These are phyloP conservation scores for Martensiomyces pterosporus DNA, from an alignment of 192 early-diverging fungal species.

Conservation along the genomic window DNA sequence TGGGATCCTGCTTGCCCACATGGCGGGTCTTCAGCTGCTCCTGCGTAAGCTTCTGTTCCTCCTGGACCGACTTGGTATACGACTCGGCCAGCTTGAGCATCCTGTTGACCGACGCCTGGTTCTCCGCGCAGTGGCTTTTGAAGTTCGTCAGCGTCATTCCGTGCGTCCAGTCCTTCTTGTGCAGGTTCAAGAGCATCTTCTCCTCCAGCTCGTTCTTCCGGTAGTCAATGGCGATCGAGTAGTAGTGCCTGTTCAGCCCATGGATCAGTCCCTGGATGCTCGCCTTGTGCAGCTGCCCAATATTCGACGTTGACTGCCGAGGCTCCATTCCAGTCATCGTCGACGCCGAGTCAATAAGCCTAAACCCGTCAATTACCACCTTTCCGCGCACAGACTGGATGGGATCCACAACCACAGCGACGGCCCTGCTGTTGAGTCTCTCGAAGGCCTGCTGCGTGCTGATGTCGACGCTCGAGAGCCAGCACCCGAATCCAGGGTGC, in stretches of 20 bases:
- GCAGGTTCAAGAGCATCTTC: conserved; percentile 97
- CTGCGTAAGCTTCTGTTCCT: conserved; percentile 88
- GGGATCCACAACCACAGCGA: conserved; percentile 98
- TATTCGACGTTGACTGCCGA: conserved; percentile 96
- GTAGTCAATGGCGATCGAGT: conserved; percentile 99
- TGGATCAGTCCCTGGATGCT: conserved; percentile 97
- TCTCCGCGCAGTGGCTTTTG: conserved; percentile 71
- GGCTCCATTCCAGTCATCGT: conserved; percentile 87
- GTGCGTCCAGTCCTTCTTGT: conserved; percentile 99
- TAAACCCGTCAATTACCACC: conserved; percentile 99
- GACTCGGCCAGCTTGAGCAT: conserved; percentile 88
- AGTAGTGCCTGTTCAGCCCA: conserved; percentile 98
- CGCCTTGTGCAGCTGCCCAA: conserved; percentile 97
- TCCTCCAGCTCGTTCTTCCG: conserved; percentile 99
- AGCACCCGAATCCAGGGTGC: conserved; percentile 99
- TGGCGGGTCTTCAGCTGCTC: conserved; percentile 97
- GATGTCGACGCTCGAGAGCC: conserved; percentile 98
- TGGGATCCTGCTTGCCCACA: conserved; percentile 99
- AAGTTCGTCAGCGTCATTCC: conserved; percentile 87
- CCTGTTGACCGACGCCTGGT: conserved; percentile 81
- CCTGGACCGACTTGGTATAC: conserved; percentile 98
- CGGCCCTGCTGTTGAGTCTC: conserved; percentile 85
- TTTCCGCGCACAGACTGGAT: conserved; percentile 99
- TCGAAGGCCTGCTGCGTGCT: conserved; percentile 99
- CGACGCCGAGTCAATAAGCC: conserved; percentile 87